phyloP scores from a whole-genome alignment of 2,329 filamentous ascomycete genomes.

The Daldinia sp. region DNA sequence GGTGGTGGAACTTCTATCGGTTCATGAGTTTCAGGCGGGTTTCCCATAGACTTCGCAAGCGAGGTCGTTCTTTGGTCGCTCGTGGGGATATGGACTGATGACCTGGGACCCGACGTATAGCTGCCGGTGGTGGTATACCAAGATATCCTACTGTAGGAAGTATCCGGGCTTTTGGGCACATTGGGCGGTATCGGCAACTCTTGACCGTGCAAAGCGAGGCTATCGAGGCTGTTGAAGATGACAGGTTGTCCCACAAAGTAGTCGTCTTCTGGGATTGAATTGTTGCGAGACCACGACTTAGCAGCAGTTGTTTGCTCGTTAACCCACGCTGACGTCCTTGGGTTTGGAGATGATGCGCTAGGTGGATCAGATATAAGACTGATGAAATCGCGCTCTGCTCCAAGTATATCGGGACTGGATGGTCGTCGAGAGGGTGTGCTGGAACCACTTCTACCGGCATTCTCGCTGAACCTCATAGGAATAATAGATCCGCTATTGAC shows the following conservation, averaged over 20 bases:
- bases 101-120: conserved; percentile 35
- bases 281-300: conserved; percentile 31
- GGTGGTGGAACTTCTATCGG: conserved; percentile 13
- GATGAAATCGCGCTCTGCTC: conserved; percentile 43
- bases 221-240: conserved; percentile 39
- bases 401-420: conserved; percentile 44
- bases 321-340: conserved; percentile 45
- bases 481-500: conserved; percentile 27
- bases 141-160: conserved; percentile 36
- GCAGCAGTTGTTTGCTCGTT: conserved; percentile 42
- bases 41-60: conserved; percentile 20
- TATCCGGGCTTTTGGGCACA: conserved; percentile 30
- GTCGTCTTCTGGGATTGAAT: conserved; percentile 41
- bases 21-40: conserved; percentile 8
- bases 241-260: conserved; percentile 27
- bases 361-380: conserved; percentile 37
- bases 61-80: conserved; percentile 44
- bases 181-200: conserved; percentile 22
- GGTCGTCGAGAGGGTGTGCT: conserved; percentile 32
- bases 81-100: conserved; percentile 33
- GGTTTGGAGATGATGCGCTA: conserved; percentile 23
- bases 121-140: conserved; percentile 43
- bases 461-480: conserved; percentile 19
- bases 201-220: conserved; percentile 28
- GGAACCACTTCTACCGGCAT: conserved; percentile 19